Evolutionary conservation across 208 protist genomes (phyloP).

Genomic region (Trichomonas vaginalis): DNA sequence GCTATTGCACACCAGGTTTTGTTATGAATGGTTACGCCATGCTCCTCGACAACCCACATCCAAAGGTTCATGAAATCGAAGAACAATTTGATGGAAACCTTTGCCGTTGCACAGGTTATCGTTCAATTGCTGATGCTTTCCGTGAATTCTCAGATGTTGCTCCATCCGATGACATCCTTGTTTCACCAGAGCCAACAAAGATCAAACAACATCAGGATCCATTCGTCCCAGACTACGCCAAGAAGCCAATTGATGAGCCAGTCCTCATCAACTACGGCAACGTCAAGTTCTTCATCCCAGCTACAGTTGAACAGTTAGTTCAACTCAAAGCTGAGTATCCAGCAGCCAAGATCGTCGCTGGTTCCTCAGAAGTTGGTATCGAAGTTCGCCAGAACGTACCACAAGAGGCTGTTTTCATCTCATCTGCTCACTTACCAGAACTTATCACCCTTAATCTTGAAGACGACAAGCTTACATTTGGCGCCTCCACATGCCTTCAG

Average conservation of each 20-base stretch:
- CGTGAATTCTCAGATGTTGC: background rate
- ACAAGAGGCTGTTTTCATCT: background rate
- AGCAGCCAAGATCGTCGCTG: background rate
- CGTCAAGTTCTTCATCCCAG: background rate
- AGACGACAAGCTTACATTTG: background rate
- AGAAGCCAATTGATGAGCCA: background rate
- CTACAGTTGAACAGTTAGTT: background rate
- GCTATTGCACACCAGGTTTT: conserved; percentile 36
- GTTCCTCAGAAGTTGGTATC: background rate
- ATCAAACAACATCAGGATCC: background rate
- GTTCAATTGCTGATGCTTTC: conserved; percentile 22
- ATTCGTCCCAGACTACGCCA: background rate
- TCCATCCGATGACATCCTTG: background rate
- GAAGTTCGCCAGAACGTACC: background rate
- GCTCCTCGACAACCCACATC: conserved; percentile 14
- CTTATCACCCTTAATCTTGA: background rate
- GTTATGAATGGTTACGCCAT: conserved; percentile 34
- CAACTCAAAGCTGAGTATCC: background rate
- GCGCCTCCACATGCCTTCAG: background rate
- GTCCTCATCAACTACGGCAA: background rate
- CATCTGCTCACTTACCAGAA: background rate
- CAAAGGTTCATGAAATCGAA: conserved; percentile 32
- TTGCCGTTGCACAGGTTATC: conserved; percentile 41
- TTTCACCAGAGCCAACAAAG: background rate
- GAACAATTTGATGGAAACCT: conserved; percentile 32